Percentiles rank a stretch among this genome's conserved stretches.
Conservation (phyloP, 2,329 filamentous ascomycete genomes). For the Diaporthe eres region DNA sequence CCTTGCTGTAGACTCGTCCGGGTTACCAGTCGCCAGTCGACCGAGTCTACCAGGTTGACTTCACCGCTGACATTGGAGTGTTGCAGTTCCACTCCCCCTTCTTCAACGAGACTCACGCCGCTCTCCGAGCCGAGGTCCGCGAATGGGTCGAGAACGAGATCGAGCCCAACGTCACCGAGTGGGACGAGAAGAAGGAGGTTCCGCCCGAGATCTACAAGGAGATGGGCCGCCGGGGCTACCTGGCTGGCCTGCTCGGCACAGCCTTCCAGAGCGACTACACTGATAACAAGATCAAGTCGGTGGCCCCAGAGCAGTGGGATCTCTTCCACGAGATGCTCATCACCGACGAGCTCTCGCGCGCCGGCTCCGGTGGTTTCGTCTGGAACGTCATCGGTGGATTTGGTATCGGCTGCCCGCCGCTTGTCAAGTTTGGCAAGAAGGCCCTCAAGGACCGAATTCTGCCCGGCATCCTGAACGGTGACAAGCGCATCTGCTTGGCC, state of each 20-base stretch:
- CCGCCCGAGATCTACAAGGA: slow-evolving; percentile 93
- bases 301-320: slow-evolving; percentile 93
- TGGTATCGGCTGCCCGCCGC: slow-evolving; percentile 91
- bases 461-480: slow-evolving; percentile 88
- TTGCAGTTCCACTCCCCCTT: slow-evolving; percentile 94
- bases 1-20: neutral
- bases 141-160: slow-evolving; percentile 92
- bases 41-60: neutral
- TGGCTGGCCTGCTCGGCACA: slow-evolving; percentile 90
- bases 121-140: slow-evolving; percentile 90
- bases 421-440: slow-evolving; percentile 93
- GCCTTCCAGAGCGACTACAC: slow-evolving; percentile 85
- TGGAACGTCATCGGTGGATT: slow-evolving; percentile 99
- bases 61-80: neutral
- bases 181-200: slow-evolving; percentile 95
- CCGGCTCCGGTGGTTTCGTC: slow-evolving; percentile 91
- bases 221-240: slow-evolving; percentile 93
- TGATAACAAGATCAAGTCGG: slow-evolving; percentile 79
- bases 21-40: too few relatives aligned
- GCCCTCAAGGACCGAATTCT: slow-evolving; percentile 87
- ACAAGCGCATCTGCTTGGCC: slow-evolving; percentile 97
- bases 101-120: slow-evolving; percentile 94
- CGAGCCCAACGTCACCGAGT: slow-evolving; percentile 93
- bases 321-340: slow-evolving; percentile 97
- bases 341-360: slow-evolving; percentile 93